Base-by-base conservation (phyloP, 306 rosid genomes). In the Prunus armeniaca region DNA sequence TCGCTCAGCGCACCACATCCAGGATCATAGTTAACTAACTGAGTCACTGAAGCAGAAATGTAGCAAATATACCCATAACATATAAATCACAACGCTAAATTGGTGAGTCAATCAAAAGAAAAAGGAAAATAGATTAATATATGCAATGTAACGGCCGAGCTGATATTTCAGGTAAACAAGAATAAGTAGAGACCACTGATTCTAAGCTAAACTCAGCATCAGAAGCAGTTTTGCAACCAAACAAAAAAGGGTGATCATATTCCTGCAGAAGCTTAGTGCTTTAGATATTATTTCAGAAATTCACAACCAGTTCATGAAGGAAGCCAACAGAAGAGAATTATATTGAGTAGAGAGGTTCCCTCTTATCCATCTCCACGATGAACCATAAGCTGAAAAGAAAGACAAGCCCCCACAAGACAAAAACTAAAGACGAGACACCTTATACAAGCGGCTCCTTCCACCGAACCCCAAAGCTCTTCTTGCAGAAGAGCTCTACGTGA, bases 311-410 rank as follows among this genome's bases (percentile, higher is more conserved):
- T 38, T 62, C 19, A 13, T 50, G 50, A 28, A 14, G 51, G 12
- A 65, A 43, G 25, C 28, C 66, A 19, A 51, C 47, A 34, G 20
- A n/a, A 54, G 47, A 11, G 58, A 22, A 69, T 50, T 73, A 64
- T 75, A 74, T 47, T 12, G 27, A 61, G 75, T 51, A 18, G 17
- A 75, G 54, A 45, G 54, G 78, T 34, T 81, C 83, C 98, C 98
- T 84, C 76, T 72, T 88, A 81, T 79, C 90, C 90, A 75, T 88
- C 83, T 27, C 93, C 92, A 9, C 2, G 87, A 77, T 82, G 82
- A 92, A 75, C 97, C 97, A 94, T 58, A 90, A 88, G 82, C 93
- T 89, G 79, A 83, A 80, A 81, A 92, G 89, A 76, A 92, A 85
- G 77, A 89, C 45, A 46, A 90, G 74, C 13, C 83, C 95, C 98